These are phyloP conservation scores for Eragrostis nindensis DNA, from an alignment of 176 grass and related monocot genomes.

Conservation along the genomic window DNA sequence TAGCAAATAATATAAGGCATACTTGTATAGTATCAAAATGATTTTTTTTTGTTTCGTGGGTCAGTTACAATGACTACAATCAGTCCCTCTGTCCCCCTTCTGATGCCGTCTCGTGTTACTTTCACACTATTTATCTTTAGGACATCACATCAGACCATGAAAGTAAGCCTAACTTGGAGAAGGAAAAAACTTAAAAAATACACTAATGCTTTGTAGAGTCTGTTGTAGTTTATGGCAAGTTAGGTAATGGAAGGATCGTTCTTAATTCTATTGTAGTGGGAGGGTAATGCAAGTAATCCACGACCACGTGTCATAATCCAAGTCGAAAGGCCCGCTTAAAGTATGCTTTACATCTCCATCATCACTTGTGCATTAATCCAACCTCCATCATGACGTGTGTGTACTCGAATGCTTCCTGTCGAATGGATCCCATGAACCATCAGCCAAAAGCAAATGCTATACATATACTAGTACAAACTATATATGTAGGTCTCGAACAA, in stretches of 20 bases:
- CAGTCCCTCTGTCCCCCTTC: neutral
- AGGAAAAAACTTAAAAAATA: neutral
- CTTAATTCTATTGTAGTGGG: conserved; percentile 47
- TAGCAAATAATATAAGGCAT: neutral
- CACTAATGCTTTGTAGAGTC: conserved; percentile 25
- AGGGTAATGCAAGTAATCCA: conserved; percentile 45
- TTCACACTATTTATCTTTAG: conserved; percentile 46
- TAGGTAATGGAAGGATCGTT: conserved; percentile 45
- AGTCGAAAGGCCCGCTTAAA: conserved; percentile 8
- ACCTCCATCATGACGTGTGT: conserved; percentile 45
- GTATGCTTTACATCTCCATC: conserved; percentile 47
- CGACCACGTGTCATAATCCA: conserved; percentile 38
- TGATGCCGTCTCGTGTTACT: conserved; percentile 34
- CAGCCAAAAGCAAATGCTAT: conserved; percentile 40
- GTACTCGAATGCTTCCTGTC: conserved; percentile 23
- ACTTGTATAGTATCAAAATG: neutral
- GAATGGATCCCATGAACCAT: conserved; percentile 39
- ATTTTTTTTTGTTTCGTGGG: conserved; percentile 19
- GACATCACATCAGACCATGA: conserved; percentile 48
- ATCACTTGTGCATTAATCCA: conserved; percentile 55
- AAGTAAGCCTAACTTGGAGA: conserved; percentile 36
- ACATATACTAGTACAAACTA: neutral
- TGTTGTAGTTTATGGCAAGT: conserved; percentile 42
- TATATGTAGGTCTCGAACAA: conserved; percentile 3
- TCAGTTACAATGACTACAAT: neutral